phyloP scores from a whole-genome alignment of 2,329 filamentous ascomycete genomes.

The Fusarium mangiferae region DNA sequence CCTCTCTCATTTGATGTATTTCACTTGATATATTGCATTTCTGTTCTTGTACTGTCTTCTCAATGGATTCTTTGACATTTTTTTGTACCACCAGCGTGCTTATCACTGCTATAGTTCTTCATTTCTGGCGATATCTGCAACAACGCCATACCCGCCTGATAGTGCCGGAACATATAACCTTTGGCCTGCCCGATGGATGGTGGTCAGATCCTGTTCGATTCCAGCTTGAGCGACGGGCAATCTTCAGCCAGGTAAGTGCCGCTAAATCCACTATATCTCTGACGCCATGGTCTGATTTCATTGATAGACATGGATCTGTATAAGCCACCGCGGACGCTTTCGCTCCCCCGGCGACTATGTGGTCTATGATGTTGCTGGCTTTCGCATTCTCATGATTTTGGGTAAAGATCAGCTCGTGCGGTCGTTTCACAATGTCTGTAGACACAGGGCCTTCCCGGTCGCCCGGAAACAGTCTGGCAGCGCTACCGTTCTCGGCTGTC shows the following conservation, averaged over 20 bases:
- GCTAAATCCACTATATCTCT: no score
- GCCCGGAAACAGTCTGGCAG: neutral
- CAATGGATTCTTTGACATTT: rapidly evolving
- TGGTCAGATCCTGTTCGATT: neutral
- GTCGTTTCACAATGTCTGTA: slow-evolving; percentile 1
- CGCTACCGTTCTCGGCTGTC: neutral
- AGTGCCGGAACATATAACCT: rapidly evolving
- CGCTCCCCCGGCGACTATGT: neutral
- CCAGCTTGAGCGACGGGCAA: neutral
- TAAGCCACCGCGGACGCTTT: neutral
- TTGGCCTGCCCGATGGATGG: neutral
- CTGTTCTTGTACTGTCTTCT: rapidly evolving
- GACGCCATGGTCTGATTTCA: neutral
- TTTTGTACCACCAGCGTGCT: neutral
- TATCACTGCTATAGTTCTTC: neutral
- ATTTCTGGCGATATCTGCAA: neutral
- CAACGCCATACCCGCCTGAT: rapidly evolving
- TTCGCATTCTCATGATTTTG: neutral
- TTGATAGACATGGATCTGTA: neutral
- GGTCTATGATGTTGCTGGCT: neutral
- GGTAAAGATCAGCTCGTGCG: neutral
- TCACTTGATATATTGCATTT: no score
- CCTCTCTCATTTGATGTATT: no score
- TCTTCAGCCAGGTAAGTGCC: neutral
- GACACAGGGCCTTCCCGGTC: neutral